A percentile compares a stretch with the other conserved stretches of the same genome.
These are phyloP conservation scores for Collybiopsis luxurians DNA, from an alignment of 768 basidiomycete genomes.

Conservation along the genomic window DNA sequence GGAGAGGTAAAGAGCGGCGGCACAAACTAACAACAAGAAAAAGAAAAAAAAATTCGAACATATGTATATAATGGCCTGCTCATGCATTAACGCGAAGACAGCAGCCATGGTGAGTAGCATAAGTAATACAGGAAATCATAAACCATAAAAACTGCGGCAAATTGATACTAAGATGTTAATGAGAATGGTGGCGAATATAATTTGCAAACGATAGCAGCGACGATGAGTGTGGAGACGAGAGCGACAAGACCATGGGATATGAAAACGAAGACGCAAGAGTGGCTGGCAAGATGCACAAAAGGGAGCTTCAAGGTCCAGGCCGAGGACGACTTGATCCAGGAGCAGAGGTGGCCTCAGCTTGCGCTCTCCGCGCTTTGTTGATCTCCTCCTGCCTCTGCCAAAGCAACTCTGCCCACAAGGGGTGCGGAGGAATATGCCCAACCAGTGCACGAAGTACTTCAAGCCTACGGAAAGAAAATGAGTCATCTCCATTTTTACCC, in stretches of 20 bases:
- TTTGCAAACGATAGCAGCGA: not conserved
- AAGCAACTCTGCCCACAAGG: constrained; percentile 88
- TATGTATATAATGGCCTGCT: constrained; percentile 3
- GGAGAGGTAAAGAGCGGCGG: not conserved
- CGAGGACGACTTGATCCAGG: not conserved
- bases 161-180: no score
- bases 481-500: not conserved
- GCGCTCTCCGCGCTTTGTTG: constrained; percentile 18
- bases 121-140: constrained; percentile 5
- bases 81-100: not conserved
- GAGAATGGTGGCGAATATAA: not conserved
- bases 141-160: not conserved
- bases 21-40: not conserved
- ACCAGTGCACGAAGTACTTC: constrained; percentile 81
- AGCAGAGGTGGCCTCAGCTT: not conserved
- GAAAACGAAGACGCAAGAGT: not conserved
- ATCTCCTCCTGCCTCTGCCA: constrained; percentile 76
- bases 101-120: constrained; percentile 5
- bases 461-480: constrained; percentile 51
- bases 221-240: not conserved
- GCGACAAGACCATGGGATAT: not conserved
- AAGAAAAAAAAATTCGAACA: not conserved
- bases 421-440: constrained; percentile 88
- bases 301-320: not conserved
- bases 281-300: not conserved